A percentile compares a stretch with the other conserved stretches of the same genome.
phyloP scores from a whole-genome alignment of 176 grass and related monocot genomes.

The Thinopyrum elongatum region DNA sequence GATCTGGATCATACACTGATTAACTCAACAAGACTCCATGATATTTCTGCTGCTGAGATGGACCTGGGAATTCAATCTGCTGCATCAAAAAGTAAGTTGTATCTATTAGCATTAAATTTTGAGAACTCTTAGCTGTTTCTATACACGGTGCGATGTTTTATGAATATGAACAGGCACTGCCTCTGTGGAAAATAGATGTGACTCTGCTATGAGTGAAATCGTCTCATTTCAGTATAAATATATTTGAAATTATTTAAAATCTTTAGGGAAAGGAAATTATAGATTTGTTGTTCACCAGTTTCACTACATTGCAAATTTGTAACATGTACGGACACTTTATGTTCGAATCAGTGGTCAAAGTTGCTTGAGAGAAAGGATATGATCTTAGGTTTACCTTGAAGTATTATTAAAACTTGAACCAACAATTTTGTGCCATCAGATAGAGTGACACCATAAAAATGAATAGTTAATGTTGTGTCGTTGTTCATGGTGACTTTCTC shows the following conservation, averaged over 20 bases:
- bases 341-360: not conserved
- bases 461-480: not conserved
- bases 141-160: not conserved
- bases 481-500: not conserved
- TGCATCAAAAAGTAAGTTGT: constrained; percentile 53
- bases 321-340: not conserved
- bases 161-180: not conserved
- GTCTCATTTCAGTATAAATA: not conserved
- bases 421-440: not conserved
- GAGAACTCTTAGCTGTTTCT: not conserved
- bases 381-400: not conserved
- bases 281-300: not conserved
- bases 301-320: not conserved
- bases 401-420: not conserved
- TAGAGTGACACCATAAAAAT: not conserved
- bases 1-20: constrained; percentile 94
- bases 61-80: constrained; percentile 58
- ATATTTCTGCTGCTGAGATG: constrained; percentile 64
- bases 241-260: constrained; percentile 13
- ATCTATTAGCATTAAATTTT: not conserved
- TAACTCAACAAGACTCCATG: constrained; percentile 66
- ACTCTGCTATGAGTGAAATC: not conserved
- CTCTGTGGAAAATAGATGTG: not conserved
- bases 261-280: not conserved
- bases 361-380: not conserved